Evolutionary conservation across 2,329 filamentous ascomycete species (phyloP).

Genomic region (Lecanosticta acicola): DNA sequence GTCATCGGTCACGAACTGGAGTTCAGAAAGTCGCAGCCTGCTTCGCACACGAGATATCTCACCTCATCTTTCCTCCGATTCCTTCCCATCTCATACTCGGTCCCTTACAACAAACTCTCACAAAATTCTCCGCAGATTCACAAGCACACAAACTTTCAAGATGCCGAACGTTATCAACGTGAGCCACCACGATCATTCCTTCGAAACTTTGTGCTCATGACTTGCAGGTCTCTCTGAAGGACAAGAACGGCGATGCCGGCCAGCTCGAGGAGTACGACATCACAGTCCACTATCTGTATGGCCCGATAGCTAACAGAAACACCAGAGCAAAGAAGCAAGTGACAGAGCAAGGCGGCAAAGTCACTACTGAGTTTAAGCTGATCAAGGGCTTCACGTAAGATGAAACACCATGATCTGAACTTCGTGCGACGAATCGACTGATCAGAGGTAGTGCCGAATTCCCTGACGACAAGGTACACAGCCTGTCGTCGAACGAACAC

Average conservation of each 20-base stretch:
- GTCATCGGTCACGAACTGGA: background rate
- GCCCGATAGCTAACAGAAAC: too few species aligned
- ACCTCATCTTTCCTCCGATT: background rate
- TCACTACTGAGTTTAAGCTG: slow-evolving; percentile 75
- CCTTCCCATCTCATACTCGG: background rate
- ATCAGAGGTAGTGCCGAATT: slow-evolving; percentile 37
- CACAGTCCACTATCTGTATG: background rate
- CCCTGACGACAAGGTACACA: slow-evolving; percentile 59
- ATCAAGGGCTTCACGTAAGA: slow-evolving; percentile 92
- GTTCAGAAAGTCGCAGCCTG: background rate
- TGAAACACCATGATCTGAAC: background rate
- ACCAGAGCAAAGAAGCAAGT: slow-evolving; percentile 70
- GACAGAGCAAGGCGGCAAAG: slow-evolving; percentile 70
- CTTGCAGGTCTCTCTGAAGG: slow-evolving; percentile 73
- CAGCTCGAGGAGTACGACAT: slow-evolving; percentile 60
- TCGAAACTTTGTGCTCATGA: slow-evolving; percentile 6
- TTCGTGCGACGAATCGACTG: background rate
- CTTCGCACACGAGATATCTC: background rate
- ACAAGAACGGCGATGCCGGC: slow-evolving; percentile 52
- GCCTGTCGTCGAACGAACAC: slow-evolving; percentile 63
- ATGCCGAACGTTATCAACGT: slow-evolving; percentile 30
- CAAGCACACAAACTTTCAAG: slow-evolving; percentile 5
- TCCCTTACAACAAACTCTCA: slow-evolving; percentile 6
- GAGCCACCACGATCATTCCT: slow-evolving; percentile 5
- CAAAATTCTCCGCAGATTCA: background rate